Conservation (phyloP, 225 moss, liverwort and hornwort species). For the Lunularia cruciata region DNA sequence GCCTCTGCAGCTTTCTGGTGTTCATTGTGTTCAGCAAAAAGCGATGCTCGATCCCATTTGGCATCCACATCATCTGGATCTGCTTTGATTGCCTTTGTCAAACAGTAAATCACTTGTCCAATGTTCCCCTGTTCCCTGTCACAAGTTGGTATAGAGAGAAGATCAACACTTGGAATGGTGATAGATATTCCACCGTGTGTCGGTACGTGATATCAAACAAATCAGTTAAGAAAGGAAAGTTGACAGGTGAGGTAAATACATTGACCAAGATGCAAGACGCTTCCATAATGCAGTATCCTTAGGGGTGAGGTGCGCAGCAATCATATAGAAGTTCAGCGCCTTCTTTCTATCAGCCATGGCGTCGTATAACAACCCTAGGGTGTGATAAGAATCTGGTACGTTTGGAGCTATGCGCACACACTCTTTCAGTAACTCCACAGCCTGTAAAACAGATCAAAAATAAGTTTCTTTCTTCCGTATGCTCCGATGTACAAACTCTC, state of each 20-base stretch:
- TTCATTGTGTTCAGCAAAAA: conserved; percentile 83
- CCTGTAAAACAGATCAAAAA: too few relatives aligned
- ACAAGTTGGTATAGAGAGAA: not conserved
- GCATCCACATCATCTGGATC: conserved; percentile 96
- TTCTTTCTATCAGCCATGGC: conserved; percentile 96
- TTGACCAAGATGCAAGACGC: conserved; percentile 98
- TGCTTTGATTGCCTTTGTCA: conserved; percentile 93
- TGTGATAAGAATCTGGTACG: conserved; percentile 97
- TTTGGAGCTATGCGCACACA: conserved; percentile 93
- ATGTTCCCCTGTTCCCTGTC: conserved; percentile 89
- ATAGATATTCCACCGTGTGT: too few relatives aligned
- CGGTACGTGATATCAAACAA: too few relatives aligned
- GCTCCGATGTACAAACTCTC: too few relatives aligned
- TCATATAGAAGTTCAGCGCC: conserved; percentile 98
- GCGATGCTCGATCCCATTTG: conserved; percentile 95
- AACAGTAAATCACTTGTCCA: conserved; percentile 92
- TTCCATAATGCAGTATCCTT: conserved; percentile 97
- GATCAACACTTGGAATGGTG: not conserved
- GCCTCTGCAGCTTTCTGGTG: conserved; percentile 85
- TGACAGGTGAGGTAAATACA: conserved; percentile 44
- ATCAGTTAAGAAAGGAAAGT: too few relatives aligned
- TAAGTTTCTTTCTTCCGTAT: too few relatives aligned
- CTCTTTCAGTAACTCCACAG: conserved; percentile 86
- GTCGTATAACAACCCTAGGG: conserved; percentile 89
- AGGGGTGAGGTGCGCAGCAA: conserved; percentile 94